Evolutionary conservation across 1,139 yeast genomes (phyloP).

Genomic region (Geotrichum macrosporum): DNA sequence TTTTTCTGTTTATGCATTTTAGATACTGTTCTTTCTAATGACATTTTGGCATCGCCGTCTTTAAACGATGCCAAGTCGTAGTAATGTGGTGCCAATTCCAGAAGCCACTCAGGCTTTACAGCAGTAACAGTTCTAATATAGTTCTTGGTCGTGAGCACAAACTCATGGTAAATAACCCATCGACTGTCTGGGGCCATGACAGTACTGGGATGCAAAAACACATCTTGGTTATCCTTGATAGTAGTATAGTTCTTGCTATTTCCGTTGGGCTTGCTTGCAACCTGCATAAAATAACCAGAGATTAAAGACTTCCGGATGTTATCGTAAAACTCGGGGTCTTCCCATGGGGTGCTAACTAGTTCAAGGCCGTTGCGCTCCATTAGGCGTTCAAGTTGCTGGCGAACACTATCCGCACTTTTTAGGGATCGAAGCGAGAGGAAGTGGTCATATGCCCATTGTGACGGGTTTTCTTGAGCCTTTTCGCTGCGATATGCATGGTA

Average conservation of each 20-base stretch:
- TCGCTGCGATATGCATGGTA: constrained; percentile 71
- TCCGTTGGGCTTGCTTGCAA: constrained; percentile 52
- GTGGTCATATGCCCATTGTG: constrained; percentile 84
- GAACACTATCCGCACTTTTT: constrained; percentile 75
- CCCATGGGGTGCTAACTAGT: constrained; percentile 64
- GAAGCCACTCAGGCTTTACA: constrained; percentile 85
- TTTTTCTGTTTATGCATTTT: constrained; percentile 24
- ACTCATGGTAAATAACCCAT: constrained; percentile 93
- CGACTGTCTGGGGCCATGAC: constrained; percentile 81
- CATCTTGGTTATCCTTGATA: constrained; percentile 94
- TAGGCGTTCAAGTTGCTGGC: constrained; percentile 74
- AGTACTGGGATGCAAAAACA: constrained; percentile 86
- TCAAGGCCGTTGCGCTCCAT: constrained; percentile 80
- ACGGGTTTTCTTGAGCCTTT: constrained; percentile 51
- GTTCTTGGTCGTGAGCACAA: constrained; percentile 88
- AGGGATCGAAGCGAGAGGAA: constrained; percentile 80
- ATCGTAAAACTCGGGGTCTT: constrained; percentile 57
- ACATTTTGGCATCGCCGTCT: constrained; percentile 78
- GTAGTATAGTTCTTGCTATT: constrained; percentile 76
- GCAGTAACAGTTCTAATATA: constrained; percentile 93
- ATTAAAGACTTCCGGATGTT: constrained; percentile 81
- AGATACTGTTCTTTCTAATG: constrained; percentile 60
- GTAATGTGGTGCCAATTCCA: constrained; percentile 82
- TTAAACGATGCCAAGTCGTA: constrained; percentile 69
- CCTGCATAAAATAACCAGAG: constrained; percentile 98